Conservation (phyloP, 2,329 filamentous ascomycete species). For the Neocucurbitaria cava region DNA sequence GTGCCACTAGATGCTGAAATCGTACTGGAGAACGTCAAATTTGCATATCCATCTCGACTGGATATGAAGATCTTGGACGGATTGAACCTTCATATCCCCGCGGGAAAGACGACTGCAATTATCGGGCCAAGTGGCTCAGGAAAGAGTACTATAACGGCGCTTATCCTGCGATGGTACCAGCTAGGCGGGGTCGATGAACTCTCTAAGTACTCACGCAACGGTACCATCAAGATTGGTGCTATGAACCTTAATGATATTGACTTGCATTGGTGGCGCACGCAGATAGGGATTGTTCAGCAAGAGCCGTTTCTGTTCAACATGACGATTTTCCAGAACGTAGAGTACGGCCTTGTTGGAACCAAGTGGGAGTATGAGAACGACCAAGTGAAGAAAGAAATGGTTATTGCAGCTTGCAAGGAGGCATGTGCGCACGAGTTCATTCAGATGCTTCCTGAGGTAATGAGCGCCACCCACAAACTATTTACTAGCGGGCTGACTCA, state of each 20-base stretch:
- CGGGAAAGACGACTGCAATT: slow-evolving; percentile 89
- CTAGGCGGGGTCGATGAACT: slow-evolving; percentile 42
- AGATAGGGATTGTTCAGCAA: slow-evolving; percentile 89
- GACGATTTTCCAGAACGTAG: slow-evolving; percentile 86
- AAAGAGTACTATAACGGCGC: slow-evolving; percentile 89
- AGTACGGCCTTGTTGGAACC: slow-evolving; percentile 77
- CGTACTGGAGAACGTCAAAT: slow-evolving; percentile 24
- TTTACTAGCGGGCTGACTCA: not conserved
- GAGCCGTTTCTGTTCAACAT: slow-evolving; percentile 89
- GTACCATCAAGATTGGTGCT: slow-evolving; percentile 25
- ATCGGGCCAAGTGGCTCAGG: slow-evolving; percentile 92
- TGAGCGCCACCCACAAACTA: not conserved
- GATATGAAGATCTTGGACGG: slow-evolving; percentile 86
- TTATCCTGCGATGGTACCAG: slow-evolving; percentile 87
- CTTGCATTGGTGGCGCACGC: slow-evolving; percentile 85
- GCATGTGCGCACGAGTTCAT: slow-evolving; percentile 95
- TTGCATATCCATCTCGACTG: slow-evolving; percentile 59
- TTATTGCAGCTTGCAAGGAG: slow-evolving; percentile 68
- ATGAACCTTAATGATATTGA: slow-evolving; percentile 78
- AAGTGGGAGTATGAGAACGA: slow-evolving; percentile 57
- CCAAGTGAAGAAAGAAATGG: slow-evolving; percentile 71
- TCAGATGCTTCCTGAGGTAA: slow-evolving; percentile 57
- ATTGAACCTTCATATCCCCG: slow-evolving; percentile 77
- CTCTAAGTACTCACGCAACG: slow-evolving; percentile 28
- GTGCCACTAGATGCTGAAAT: slow-evolving; percentile 32